A percentile compares a stretch with the other conserved stretches of the same genome.
These are phyloP conservation scores for Pecoramyces ruminantium DNA, from an alignment of 192 early-diverging fungal species.

Conservation along the genomic window DNA sequence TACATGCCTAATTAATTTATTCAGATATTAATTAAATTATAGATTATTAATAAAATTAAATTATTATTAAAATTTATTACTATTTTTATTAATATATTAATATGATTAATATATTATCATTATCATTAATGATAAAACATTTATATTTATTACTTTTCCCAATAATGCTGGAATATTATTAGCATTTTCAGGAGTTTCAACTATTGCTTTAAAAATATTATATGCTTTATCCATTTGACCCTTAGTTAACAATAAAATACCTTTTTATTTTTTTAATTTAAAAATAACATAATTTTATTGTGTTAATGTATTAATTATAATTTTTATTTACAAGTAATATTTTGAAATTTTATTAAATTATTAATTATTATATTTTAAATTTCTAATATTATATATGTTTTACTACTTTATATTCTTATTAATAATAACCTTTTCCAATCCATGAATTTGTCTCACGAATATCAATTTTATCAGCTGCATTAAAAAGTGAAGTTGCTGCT, in stretches of 20 bases:
- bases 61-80: no score
- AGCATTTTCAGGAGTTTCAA: conserved; percentile 9
- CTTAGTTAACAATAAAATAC: conserved; percentile 30
- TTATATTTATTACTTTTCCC: conserved; percentile 45
- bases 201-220: conserved; percentile 23
- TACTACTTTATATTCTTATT: background rate
- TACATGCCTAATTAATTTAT: conserved; percentile 22
- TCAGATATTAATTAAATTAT: background rate
- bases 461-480: conserved; percentile 58
- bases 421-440: conserved; percentile 44
- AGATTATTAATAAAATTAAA: background rate
- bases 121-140: no score
- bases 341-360: no score
- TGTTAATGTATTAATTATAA: no score
- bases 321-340: no score
- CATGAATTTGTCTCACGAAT: conserved; percentile 45
- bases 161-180: conserved; percentile 29
- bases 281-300: no score
- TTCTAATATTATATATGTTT: no score
- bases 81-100: no score
- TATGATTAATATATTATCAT: no score
- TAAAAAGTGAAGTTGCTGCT: conserved; percentile 57
- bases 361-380: no score
- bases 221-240: conserved; percentile 36
- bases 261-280: conserved; percentile 9